phyloP scores from a whole-genome alignment of 129 eudicot species.

The Deinandra increscens region DNA sequence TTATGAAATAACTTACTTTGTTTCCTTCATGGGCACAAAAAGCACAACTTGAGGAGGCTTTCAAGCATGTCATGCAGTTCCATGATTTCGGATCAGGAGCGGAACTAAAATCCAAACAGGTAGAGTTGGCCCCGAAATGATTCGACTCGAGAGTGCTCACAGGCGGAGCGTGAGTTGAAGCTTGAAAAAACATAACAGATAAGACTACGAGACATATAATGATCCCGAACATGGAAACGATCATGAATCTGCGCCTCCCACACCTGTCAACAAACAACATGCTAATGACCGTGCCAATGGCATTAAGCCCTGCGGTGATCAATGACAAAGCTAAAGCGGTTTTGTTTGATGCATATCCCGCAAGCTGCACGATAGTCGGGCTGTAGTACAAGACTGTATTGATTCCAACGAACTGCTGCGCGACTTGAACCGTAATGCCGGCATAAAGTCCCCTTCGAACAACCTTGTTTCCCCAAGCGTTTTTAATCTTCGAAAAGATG shows the following conservation, averaged over 20 bases:
- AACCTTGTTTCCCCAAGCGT: neutral
- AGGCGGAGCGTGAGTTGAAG: neutral
- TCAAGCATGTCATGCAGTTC: conserved; percentile 17
- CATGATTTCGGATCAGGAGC: neutral
- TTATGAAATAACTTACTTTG: conserved; percentile 21
- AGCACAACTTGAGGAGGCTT: conserved; percentile 10
- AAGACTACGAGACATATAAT: neutral
- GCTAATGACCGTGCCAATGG: neutral
- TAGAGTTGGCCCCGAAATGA: conserved; percentile 1
- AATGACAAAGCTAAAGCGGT: neutral
- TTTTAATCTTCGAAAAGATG: neutral
- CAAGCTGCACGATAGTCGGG: conserved; percentile 1
- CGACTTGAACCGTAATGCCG: neutral
- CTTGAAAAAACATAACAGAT: neutral
- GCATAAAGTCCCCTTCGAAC: conserved; percentile 1
- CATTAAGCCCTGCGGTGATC: neutral
- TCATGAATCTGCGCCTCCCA: conserved; percentile 1
- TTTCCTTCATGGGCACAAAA: conserved; percentile 37
- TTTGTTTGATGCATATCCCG: neutral
- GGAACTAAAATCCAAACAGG: neutral
- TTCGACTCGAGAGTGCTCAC: neutral
- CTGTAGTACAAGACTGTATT: neutral
- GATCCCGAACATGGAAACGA: conserved; percentile 2
- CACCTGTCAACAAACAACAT: conserved; percentile 2
- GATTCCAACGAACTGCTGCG: neutral